phyloP scores from a whole-genome alignment of 768 basidiomycete genomes.

The Kwoniella sp. region DNA sequence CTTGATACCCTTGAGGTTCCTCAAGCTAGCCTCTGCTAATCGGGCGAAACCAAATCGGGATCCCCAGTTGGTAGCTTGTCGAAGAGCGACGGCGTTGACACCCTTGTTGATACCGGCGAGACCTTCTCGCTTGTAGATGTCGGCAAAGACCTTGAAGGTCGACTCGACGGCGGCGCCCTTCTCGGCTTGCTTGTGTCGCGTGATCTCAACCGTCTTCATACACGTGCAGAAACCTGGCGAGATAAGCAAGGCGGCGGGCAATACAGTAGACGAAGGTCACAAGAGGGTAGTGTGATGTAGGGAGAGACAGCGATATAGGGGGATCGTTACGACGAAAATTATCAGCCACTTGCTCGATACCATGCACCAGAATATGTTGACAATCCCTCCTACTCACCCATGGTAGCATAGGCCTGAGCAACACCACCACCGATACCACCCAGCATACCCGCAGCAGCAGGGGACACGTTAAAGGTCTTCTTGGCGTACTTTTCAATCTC shows the following conservation, averaged over 20 bases:
- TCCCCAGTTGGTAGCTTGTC: constrained; percentile 60
- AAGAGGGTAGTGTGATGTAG: background rate
- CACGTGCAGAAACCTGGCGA: constrained; percentile 89
- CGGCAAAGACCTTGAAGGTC: constrained; percentile 90
- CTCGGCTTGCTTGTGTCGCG: constrained; percentile 76
- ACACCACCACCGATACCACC: constrained; percentile 98
- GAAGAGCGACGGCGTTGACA: constrained; percentile 69
- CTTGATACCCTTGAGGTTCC: constrained; percentile 73
- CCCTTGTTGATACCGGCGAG: constrained; percentile 98
- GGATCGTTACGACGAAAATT: background rate
- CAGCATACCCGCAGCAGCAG: constrained; percentile 80
- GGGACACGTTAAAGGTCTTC: constrained; percentile 69
- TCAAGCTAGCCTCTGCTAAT: constrained; percentile 79
- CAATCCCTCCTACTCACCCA: constrained; percentile 72
- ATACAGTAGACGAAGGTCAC: background rate
- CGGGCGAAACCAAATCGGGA: constrained; percentile 88
- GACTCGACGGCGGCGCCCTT: constrained; percentile 82
- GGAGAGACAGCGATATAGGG: constrained; percentile 4
- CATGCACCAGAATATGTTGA: background rate
- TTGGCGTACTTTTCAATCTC: constrained; percentile 77
- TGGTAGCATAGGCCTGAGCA: constrained; percentile 98
- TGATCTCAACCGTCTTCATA: constrained; percentile 92
- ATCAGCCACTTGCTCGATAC: background rate
- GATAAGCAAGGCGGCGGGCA: background rate
- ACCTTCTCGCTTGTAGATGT: constrained; percentile 92